These are phyloP conservation scores for Ustilago esculenta DNA, from an alignment of 1,284 basidiomycete genomes.

Conservation along the genomic window DNA sequence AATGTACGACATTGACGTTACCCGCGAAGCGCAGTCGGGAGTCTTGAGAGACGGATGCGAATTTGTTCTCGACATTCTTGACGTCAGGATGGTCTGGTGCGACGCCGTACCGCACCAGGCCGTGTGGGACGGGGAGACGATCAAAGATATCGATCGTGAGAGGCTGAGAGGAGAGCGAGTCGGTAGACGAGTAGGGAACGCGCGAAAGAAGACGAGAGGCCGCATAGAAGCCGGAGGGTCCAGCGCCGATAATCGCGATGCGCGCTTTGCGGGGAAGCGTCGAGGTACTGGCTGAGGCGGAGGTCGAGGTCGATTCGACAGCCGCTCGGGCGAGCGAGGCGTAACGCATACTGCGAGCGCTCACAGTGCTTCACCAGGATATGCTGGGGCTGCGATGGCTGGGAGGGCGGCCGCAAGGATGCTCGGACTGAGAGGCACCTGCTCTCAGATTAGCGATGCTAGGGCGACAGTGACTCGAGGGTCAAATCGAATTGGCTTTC, in stretches of 20 bases:
- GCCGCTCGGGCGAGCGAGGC: slow-evolving; percentile 13
- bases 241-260: slow-evolving; percentile 84
- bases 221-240: slow-evolving; percentile 94
- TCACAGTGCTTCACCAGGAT: too few species aligned
- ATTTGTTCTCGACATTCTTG: slow-evolving; percentile 98
- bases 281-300: not conserved
- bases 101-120: slow-evolving; percentile 93
- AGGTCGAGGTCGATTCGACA: slow-evolving; percentile 2
- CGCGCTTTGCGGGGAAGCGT: slow-evolving; percentile 15
- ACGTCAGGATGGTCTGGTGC: slow-evolving; percentile 99
- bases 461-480: not conserved
- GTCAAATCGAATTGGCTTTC: not conserved
- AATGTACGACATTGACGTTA: slow-evolving; percentile 79
- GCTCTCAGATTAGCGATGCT: too few species aligned
- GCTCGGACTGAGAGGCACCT: too few species aligned
- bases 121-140: slow-evolving; percentile 91
- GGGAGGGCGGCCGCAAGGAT: too few species aligned
- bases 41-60: slow-evolving; percentile 72
- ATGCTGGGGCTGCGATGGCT: too few species aligned
- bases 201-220: slow-evolving; percentile 69
- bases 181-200: slow-evolving; percentile 18
- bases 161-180: slow-evolving; percentile 20
- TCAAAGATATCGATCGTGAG: slow-evolving; percentile 84
- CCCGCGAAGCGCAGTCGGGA: slow-evolving; percentile 75
- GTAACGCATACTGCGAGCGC: slow-evolving; percentile 12